A percentile compares a stretch with the other conserved stretches of the same genome.
Evolutionary conservation across 2,329 filamentous ascomycete genomes (phyloP).

Genomic region (Hypoxylon sp.): DNA sequence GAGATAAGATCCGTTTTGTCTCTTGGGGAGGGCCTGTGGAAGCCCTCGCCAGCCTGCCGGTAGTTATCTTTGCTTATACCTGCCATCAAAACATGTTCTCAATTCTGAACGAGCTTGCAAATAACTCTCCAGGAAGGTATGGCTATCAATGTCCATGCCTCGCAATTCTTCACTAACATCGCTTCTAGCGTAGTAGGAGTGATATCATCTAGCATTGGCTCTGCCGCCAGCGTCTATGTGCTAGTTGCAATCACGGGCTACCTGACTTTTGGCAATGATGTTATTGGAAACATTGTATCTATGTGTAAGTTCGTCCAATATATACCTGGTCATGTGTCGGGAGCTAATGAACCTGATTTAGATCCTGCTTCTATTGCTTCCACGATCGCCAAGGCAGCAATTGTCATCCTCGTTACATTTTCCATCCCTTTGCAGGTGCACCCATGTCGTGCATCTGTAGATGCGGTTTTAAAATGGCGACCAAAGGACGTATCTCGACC

Average conservation of each 20-base stretch:
- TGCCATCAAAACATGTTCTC: constrained; percentile 99
- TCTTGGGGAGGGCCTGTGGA: constrained; percentile 83
- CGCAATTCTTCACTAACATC: constrained; percentile 28
- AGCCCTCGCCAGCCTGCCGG: constrained; percentile 86
- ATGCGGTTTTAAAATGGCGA: constrained; percentile 94
- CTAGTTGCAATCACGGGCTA: constrained; percentile 96
- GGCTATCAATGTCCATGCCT: constrained; percentile 2
- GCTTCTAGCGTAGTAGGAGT: constrained; percentile 78
- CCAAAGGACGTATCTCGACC: constrained; percentile 63
- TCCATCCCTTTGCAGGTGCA: constrained; percentile 96
- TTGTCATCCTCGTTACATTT: constrained; percentile 95
- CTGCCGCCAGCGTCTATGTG: constrained; percentile 87
- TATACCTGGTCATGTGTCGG: neutral
- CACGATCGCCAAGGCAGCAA: constrained; percentile 93
- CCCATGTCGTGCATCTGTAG: constrained; percentile 92
- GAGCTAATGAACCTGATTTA: constrained; percentile 45
- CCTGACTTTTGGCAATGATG: constrained; percentile 90
- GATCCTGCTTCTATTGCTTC: constrained; percentile 81
- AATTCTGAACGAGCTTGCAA: constrained; percentile 92
- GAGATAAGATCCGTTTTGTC: constrained; percentile 80
- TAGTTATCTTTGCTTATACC: constrained; percentile 99
- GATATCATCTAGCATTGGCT: constrained; percentile 85
- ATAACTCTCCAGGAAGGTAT: constrained; percentile 76
- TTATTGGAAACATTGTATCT: constrained; percentile 91
- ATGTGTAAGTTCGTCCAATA: constrained; percentile 74